phyloP scores from a whole-genome alignment of 116 monocot species.

The Dioscorea cayenensis region DNA sequence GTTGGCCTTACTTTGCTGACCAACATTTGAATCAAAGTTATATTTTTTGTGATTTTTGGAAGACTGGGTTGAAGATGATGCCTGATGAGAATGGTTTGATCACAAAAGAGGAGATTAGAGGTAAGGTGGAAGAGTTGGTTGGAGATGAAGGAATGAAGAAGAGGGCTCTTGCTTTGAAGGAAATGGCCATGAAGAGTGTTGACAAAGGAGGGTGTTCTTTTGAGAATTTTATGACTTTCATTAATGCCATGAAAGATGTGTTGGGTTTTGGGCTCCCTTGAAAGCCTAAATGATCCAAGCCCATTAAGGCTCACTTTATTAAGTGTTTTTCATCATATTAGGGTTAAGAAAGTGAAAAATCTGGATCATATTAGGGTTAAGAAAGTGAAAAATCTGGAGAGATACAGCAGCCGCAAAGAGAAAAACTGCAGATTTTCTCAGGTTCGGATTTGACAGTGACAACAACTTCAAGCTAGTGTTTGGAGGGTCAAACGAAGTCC shows the following conservation, averaged over 20 bases:
- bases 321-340: too few relatives aligned
- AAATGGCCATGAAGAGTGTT: conserved; percentile 5
- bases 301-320: too few relatives aligned
- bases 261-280: too few relatives aligned
- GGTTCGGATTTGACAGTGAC: too few relatives aligned
- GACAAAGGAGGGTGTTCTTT: neutral
- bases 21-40: conserved; percentile 30
- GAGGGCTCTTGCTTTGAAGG: conserved; percentile 3
- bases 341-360: too few relatives aligned
- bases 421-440: too few relatives aligned
- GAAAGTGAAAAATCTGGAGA: too few relatives aligned
- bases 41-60: conserved; percentile 38
- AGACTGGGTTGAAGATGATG: conserved; percentile 15
- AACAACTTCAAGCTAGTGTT: too few relatives aligned
- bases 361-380: too few relatives aligned
- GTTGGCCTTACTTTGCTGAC: conserved; percentile 41
- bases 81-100: conserved; percentile 8
- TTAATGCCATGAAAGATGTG: neutral
- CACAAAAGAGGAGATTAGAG: neutral
- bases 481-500: too few relatives aligned
- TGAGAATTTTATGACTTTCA: conserved; percentile 2
- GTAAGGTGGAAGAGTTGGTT: conserved; percentile 5
- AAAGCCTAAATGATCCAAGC: too few relatives aligned
- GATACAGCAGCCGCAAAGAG: too few relatives aligned
- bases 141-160: neutral